Conservation (phyloP, 164 flowering plant genomes). For the Pachysandra terminalis region DNA sequence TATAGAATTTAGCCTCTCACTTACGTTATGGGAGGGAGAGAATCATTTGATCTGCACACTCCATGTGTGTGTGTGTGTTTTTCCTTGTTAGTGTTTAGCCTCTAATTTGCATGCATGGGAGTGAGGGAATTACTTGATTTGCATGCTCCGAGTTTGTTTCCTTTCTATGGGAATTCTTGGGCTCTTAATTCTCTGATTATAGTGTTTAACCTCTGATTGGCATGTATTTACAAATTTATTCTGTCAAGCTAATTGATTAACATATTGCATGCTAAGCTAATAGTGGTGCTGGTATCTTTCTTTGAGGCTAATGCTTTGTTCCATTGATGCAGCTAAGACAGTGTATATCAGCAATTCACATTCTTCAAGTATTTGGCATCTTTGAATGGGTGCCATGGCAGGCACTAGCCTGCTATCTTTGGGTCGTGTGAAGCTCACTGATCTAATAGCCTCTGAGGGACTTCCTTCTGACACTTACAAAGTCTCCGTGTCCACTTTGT, state of each 20-base stretch:
- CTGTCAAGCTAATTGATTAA: neutral
- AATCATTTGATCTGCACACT: no score
- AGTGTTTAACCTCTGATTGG: no score
- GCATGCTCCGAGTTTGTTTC: no score
- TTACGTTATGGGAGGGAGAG: no score
- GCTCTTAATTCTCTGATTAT: no score
- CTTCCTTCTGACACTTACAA: conserved; percentile 85
- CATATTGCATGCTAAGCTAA: neutral
- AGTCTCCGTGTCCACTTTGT: conserved; percentile 68
- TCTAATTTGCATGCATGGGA: no score
- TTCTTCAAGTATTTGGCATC: neutral
- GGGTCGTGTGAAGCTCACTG: conserved; percentile 84
- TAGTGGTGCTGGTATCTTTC: neutral
- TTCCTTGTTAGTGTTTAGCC: no score
- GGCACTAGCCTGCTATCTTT: conserved; percentile 79
- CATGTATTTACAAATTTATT: neutral
- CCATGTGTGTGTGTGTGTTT: no score
- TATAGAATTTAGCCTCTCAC: no score
- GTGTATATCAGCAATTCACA: neutral
- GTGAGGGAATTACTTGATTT: no score
- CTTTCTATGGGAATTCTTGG: no score
- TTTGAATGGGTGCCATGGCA: conserved; percentile 60
- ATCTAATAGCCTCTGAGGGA: conserved; percentile 81
- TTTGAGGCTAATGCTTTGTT: neutral
- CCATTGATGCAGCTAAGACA: conserved; percentile 7